Conservation (phyloP, 345 rosid species). For the Eucalyptus microcorys region DNA sequence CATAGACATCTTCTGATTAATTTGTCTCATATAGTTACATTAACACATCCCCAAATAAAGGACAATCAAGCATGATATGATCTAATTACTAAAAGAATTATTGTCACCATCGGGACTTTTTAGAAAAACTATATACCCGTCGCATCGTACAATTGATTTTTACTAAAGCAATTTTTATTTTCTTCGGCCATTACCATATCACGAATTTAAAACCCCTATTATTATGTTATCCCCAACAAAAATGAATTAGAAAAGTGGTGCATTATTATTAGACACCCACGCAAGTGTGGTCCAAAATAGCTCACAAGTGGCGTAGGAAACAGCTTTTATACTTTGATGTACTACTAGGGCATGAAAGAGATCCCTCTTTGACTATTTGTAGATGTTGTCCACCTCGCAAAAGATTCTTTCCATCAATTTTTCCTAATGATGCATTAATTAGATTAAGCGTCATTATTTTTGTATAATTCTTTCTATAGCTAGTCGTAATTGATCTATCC, state of each 20-base stretch:
- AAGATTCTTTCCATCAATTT: background rate
- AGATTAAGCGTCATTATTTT: background rate
- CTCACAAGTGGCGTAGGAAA: background rate
- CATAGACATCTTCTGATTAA: background rate
- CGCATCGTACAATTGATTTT: background rate
- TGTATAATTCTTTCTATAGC: background rate
- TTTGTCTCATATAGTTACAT: background rate
- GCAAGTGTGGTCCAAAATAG: background rate
- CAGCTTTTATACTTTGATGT: background rate
- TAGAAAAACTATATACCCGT: background rate
- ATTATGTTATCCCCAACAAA: background rate
- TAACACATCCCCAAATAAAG: background rate
- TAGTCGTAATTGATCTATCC: background rate
- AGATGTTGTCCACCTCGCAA: background rate
- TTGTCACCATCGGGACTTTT: background rate
- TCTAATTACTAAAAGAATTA: background rate
- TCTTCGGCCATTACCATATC: background rate
- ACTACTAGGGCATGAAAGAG: background rate
- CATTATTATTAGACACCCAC: background rate
- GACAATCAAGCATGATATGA: background rate
- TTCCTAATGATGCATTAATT: background rate
- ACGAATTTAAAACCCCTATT: background rate
- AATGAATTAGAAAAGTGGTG: background rate
- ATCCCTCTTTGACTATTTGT: background rate
- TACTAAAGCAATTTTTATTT: background rate